Base-by-base conservation (phyloP, 2,329 filamentous ascomycete genomes). In the Delphinella strobiligena region DNA sequence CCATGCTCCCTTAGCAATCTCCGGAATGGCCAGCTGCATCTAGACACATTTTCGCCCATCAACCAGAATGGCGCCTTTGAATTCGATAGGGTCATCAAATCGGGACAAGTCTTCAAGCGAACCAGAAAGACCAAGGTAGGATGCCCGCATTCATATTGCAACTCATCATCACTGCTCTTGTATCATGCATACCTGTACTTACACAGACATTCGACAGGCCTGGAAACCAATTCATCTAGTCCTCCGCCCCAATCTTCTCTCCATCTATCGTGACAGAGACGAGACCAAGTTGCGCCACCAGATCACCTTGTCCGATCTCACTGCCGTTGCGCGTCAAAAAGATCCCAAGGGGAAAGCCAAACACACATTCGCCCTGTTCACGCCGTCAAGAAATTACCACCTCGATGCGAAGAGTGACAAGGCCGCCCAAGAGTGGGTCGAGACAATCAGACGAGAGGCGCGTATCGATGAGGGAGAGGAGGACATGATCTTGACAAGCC, bases 11-110 rank as follows among this genome's bases (percentile, higher is more conserved):
- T 41, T 4, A 27, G 30, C 10, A 36, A 29, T n/a, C 38, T 47
- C 32, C 40, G 40, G 16, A 34, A 41, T 17, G 62, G 62, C 40
- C 69, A 74, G 49, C 60, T 75, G 18, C 67, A 65, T 18, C 56
- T 80, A 32, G 77, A 82, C 48, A 70, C 78, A 12, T 78, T 86
- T 54, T 91, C 85, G 19, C 85, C 87, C 4, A 86, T 96, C 47
- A 93, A 89, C 56, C 81, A 93, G 61, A 88, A 93, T 61, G 91
- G 91, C 46, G 91, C 86, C 61, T 98, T 94, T 59, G 88, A 91
- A 54, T 93, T 93, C 54, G 91, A 98, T 61, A 80, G 87, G 37
- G 84, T 96, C 40, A 74, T 96, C 59, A 96, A 93, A 65, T 78
- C 81, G 42, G 88, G 89, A 43, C 82, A 81, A 49, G 78, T 94